Percentiles rank a stretch among this genome's conserved stretches.
These are phyloP conservation scores for Epicoccum sorghinum DNA, from an alignment of 2,329 filamentous ascomycete genomes.

Conservation along the genomic window DNA sequence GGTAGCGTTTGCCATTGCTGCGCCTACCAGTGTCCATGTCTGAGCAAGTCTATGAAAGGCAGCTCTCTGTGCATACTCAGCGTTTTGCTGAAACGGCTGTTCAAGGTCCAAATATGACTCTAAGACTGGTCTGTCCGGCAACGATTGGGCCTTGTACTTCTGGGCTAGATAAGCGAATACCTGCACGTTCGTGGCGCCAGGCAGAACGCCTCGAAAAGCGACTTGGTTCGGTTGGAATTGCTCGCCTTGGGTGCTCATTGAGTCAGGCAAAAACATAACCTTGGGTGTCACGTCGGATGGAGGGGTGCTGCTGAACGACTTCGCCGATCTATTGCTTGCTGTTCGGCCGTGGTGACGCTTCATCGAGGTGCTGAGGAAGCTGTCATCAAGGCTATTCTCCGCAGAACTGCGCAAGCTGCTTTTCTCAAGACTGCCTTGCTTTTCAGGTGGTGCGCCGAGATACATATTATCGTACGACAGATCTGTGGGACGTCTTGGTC, in stretches of 20 bases:
- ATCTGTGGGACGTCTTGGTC: slow-evolving; percentile 49
- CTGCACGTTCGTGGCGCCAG: slow-evolving; percentile 49
- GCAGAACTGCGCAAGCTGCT: slow-evolving; percentile 57
- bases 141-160: slow-evolving; percentile 50
- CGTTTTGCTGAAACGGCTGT: slow-evolving; percentile 60
- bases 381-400: slow-evolving; percentile 64
- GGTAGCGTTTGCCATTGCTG: slow-evolving; percentile 58
- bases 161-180: slow-evolving; percentile 52
- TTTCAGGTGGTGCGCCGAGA: slow-evolving; percentile 51
- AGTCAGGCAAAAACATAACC: slow-evolving; percentile 59
- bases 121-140: slow-evolving; percentile 47
- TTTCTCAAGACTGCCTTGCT: slow-evolving; percentile 55
- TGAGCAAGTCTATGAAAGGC: slow-evolving; percentile 60
- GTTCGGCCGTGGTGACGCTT: slow-evolving; percentile 56
- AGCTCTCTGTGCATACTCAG: slow-evolving; percentile 57
- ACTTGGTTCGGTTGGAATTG: slow-evolving; percentile 52
- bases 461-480: slow-evolving; percentile 49
- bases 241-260: slow-evolving; percentile 52
- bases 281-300: slow-evolving; percentile 55
- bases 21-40: slow-evolving; percentile 64
- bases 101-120: slow-evolving; percentile 45
- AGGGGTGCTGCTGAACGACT: slow-evolving; percentile 61
- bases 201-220: slow-evolving; percentile 57
- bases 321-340: slow-evolving; percentile 55
- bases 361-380: slow-evolving; percentile 57